Percentiles rank a stretch among this genome's conserved stretches.
Conservation (phyloP, 169 alveolate genomes). For the Plasmodium yoelii region DNA sequence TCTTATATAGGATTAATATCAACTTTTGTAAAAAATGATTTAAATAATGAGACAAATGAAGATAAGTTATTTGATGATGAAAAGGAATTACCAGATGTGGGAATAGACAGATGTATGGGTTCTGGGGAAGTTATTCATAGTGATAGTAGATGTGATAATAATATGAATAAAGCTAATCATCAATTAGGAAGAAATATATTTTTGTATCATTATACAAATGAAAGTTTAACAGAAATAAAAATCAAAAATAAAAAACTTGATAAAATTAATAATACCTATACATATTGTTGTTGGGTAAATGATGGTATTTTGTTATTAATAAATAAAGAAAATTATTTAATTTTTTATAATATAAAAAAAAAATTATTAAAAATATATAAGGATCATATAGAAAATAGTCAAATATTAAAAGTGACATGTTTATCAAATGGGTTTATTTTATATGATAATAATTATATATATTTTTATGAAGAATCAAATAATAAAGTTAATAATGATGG, state of each 20-base stretch:
- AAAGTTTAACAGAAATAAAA: conserved; percentile 45
- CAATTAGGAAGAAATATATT: conserved; percentile 22
- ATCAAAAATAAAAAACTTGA: conserved; percentile 69
- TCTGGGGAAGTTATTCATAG: not conserved
- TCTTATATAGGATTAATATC: conserved; percentile 53
- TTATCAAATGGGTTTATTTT: conserved; percentile 39
- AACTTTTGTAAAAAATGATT: not conserved
- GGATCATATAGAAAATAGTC: conserved; percentile 27
- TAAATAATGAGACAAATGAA: not conserved
- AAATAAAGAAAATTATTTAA: conserved; percentile 49
- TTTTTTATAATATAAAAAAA: conserved; percentile 69
- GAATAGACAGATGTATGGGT: not conserved
- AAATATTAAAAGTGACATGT: conserved; percentile 26
- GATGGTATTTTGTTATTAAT: conserved; percentile 53
- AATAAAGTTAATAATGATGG: conserved; percentile 5
- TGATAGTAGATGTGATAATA: not conserved
- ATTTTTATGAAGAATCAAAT: conserved; percentile 43
- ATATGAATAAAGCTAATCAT: not conserved
- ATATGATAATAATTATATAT: conserved; percentile 37
- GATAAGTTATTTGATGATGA: not conserved
- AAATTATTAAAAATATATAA: conserved; percentile 49
- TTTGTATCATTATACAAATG: conserved; percentile 47
- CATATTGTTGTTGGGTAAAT: conserved; percentile 60
- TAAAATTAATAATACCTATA: conserved; percentile 41
- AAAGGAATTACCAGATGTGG: not conserved